phyloP scores from a whole-genome alignment of 345 rosid genomes.

The Streptanthus diversifolius region DNA sequence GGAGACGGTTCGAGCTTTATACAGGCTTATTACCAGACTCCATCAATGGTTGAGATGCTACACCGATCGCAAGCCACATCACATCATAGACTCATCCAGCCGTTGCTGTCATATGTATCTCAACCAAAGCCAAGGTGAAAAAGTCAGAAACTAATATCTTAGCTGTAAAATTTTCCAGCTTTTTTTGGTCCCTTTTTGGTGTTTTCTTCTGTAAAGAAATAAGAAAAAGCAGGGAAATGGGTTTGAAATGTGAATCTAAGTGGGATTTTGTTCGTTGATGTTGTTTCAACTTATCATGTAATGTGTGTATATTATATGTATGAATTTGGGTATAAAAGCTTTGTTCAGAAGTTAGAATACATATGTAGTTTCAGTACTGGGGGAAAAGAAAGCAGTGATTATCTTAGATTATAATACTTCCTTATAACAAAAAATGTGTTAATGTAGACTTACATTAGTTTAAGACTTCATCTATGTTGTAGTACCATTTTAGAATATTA shows the following conservation, averaged over 20 bases:
- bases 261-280: slow-evolving; percentile 18
- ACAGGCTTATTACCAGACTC: slow-evolving; percentile 77
- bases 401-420: background rate
- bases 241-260: slow-evolving; percentile 12
- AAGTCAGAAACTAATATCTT: background rate
- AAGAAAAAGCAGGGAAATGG: slow-evolving; percentile 10
- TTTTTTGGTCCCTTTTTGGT: background rate
- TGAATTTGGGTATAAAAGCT: slow-evolving; percentile 20
- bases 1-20: slow-evolving; percentile 77
- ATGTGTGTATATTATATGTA: slow-evolving; percentile 12
- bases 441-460: too few relatives aligned
- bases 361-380: background rate
- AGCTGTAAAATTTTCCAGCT: slow-evolving; percentile 9
- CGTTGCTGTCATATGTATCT: slow-evolving; percentile 51
- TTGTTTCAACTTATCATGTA: slow-evolving; percentile 13
- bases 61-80: slow-evolving; percentile 72
- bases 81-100: slow-evolving; percentile 63
- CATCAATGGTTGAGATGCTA: slow-evolving; percentile 93
- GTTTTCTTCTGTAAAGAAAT: slow-evolving; percentile 20
- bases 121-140: slow-evolving; percentile 78
- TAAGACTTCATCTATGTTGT: too few relatives aligned
- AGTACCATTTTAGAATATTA: too few relatives aligned
- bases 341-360: background rate
- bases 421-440: background rate
- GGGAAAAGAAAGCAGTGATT: background rate